Base-by-base conservation (phyloP, 2,329 filamentous ascomycete genomes). In the Colletotrichum musicola region DNA sequence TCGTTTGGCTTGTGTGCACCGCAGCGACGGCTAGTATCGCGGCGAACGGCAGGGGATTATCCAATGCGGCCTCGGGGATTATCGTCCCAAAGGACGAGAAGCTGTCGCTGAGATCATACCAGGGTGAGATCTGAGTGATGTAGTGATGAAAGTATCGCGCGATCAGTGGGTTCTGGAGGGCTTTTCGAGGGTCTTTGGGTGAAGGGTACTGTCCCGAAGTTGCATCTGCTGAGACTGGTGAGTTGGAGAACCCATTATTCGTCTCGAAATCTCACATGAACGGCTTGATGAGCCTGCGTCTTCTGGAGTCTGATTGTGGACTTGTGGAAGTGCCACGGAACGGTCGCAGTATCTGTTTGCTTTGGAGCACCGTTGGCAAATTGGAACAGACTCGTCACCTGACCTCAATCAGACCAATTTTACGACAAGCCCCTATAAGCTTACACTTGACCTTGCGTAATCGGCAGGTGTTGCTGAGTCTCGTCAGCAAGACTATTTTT, bases 91-190 rank as follows among this genome's bases (percentile, higher is more conserved):
- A 85, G 4, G 74, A 71, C 0, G 72, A 74, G 2, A 71, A 59
- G 1, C 74, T 64, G 63, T 85, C 83, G 53, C 81, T 82, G 7
- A 86, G 77, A 58, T 86, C 83, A 71, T 85, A 85, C 83, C 83
- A 85, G 2, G 75, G 73, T 1, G 83, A 82, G 18, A 85, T 73
- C 44, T 74, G 63, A 1, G 71, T 66, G 9, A 80, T 77, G 70
- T 85, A 85, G 62, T 79, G 77, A 49, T 78, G 75, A 51, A 84
- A 84, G 14, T 81, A 73, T 6, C 68, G 72, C 2, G 80, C 75
- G 12, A 81, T 73, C 3, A 74, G 73, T n/a, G 72, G 74, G 3
- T 76, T 71, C 40, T 76, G 56, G 0, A 82, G 73, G 7, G 76
- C 77, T 22, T 60, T 66, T 12, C 73, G 71, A 27, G 81, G 80